Percentiles rank a stretch among this genome's conserved stretches.
Evolutionary conservation across 495 filamentous ascomycete genomes (phyloP).

Genomic region (Aspergillus baeticus): DNA sequence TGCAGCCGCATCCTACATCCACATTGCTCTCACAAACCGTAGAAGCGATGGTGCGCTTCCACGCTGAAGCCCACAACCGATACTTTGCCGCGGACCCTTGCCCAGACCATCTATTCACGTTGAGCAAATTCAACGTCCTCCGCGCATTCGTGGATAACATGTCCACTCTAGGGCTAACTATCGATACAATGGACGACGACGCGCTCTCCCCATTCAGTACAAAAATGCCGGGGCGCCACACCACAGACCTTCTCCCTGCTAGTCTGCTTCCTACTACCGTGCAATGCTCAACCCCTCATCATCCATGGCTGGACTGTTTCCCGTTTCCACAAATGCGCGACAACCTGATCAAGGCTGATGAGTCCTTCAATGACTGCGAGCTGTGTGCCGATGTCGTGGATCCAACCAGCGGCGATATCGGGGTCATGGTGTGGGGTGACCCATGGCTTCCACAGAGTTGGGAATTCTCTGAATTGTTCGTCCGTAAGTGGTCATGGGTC

Average conservation of each 20-base stretch:
- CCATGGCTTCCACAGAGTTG: slow-evolving; percentile 13
- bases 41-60: slow-evolving; percentile 9
- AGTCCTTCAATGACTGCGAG: slow-evolving; percentile 14
- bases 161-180: neutral
- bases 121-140: slow-evolving; percentile 14
- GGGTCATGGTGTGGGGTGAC: slow-evolving; percentile 10
- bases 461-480: slow-evolving; percentile 11
- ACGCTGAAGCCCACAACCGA: slow-evolving; percentile 5
- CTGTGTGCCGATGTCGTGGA: slow-evolving; percentile 15
- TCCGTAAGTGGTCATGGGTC: slow-evolving; percentile 10
- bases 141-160: slow-evolving; percentile 14
- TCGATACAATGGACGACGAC: slow-evolving; percentile 5
- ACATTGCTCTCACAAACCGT: neutral
- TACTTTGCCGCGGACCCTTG: slow-evolving; percentile 11
- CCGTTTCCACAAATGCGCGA: slow-evolving; percentile 18
- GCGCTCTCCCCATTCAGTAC: slow-evolving; percentile 9
- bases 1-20: too few relatives aligned
- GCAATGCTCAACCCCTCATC: slow-evolving; percentile 9
- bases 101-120: slow-evolving; percentile 9
- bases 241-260: too few relatives aligned
- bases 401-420: slow-evolving; percentile 10
- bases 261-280: slow-evolving; percentile 5
- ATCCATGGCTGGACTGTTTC: slow-evolving; percentile 18
- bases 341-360: slow-evolving; percentile 13
- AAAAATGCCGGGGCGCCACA: too few relatives aligned